phyloP scores from a whole-genome alignment of 352 stramenopile species.

The Phytophthora kernoviae region DNA sequence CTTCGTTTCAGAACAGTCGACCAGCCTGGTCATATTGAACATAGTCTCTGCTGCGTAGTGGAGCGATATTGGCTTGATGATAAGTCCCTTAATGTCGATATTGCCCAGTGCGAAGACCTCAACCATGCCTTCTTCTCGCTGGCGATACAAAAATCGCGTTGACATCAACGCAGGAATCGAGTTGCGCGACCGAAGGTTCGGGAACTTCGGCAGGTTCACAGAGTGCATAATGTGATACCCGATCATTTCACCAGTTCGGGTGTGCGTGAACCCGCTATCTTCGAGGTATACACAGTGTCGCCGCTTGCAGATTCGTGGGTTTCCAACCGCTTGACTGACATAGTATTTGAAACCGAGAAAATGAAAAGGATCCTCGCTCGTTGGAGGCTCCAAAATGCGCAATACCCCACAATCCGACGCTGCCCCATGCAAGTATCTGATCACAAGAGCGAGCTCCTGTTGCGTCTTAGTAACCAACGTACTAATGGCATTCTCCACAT shows the following conservation, averaged over 20 bases:
- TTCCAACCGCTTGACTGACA: slow-evolving; percentile 36
- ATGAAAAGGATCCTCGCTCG: slow-evolving; percentile 39
- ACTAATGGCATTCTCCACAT: slow-evolving; percentile 39
- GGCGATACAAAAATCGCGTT: slow-evolving; percentile 45
- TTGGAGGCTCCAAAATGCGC: slow-evolving; percentile 39
- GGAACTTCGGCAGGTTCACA: slow-evolving; percentile 41
- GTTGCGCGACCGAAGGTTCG: slow-evolving; percentile 35
- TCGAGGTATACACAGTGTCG: slow-evolving; percentile 52
- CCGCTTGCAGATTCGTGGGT: slow-evolving; percentile 29
- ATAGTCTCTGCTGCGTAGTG: slow-evolving; percentile 29
- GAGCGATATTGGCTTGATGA: slow-evolving; percentile 24
- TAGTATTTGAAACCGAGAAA: slow-evolving; percentile 62
- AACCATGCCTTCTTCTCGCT: slow-evolving; percentile 38
- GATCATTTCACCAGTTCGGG: slow-evolving; percentile 40
- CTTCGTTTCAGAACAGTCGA: slow-evolving; percentile 54
- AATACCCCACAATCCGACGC: slow-evolving; percentile 47
- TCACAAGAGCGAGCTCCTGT: slow-evolving; percentile 56
- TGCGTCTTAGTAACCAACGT: slow-evolving; percentile 44
- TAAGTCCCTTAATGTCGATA: slow-evolving; percentile 32
- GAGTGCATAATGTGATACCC: slow-evolving; percentile 56
- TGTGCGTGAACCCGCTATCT: slow-evolving; percentile 44
- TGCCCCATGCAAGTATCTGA: slow-evolving; percentile 47
- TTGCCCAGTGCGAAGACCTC: slow-evolving; percentile 45
- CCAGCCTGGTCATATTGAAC: slow-evolving; percentile 35
- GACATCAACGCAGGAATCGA: slow-evolving; percentile 34